These are phyloP conservation scores for Seminavis robusta DNA, from an alignment of 108 stramenopile genomes.

Conservation along the genomic window DNA sequence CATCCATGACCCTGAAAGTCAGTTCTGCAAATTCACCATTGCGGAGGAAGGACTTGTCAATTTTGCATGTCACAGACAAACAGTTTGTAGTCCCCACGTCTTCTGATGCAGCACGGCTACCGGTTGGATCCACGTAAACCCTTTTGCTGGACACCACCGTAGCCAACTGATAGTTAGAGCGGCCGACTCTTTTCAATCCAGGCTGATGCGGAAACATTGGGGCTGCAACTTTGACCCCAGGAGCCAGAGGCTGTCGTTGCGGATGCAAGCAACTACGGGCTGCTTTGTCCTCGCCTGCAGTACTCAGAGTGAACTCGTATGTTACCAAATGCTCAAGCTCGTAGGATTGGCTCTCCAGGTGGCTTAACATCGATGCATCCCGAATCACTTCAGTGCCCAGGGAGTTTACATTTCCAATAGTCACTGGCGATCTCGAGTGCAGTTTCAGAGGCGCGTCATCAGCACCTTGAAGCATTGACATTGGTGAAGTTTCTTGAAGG, in stretches of 20 bases:
- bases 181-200: slow-evolving; percentile 9
- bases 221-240: slow-evolving; percentile 77
- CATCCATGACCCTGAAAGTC: slow-evolving; percentile 76
- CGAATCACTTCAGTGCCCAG: no score
- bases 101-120: slow-evolving; percentile 1
- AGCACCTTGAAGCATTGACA: no score
- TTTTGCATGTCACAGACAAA: slow-evolving; percentile 60
- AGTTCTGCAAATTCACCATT: slow-evolving; percentile 71
- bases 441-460: no score
- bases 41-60: slow-evolving; percentile 76
- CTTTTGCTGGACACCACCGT: slow-evolving; percentile 73
- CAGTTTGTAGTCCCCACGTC: slow-evolving; percentile 52
- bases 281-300: no score
- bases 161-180: slow-evolving; percentile 64
- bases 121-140: slow-evolving; percentile 24
- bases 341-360: no score
- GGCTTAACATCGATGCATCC: no score
- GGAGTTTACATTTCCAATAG: no score
- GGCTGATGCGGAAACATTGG: slow-evolving; percentile 66
- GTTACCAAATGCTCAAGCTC: no score
- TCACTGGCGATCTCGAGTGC: no score
- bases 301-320: no score
- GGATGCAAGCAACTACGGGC: no score
- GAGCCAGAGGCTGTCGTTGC: slow-evolving; percentile 20
- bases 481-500: no score